Base-by-base conservation (phyloP, 352 stramenopile genomes). In the Globisporangium splendens region DNA sequence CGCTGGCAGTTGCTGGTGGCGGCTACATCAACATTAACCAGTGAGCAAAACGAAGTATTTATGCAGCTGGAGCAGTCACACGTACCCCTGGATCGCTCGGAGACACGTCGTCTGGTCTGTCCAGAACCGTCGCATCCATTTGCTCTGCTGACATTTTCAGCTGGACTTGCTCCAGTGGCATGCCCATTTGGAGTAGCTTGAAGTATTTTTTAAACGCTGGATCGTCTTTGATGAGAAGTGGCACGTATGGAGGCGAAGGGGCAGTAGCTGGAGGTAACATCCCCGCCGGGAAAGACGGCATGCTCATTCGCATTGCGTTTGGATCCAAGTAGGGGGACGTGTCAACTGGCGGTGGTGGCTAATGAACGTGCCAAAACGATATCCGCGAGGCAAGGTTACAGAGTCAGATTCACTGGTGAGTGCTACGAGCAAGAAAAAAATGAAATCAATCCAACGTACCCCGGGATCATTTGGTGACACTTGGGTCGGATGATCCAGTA, bases 131-230 rank as follows among this genome's bases (percentile, higher is more conserved):
- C 11, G 79, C 65, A 35, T 93, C 77, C 15, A 88, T 54, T 1
- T 86, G 69, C 14, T 93, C 83, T 11, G 77, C 73, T 13, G 76
- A 71, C 83, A 93, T 93, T 59, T 93, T 93, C 21, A 93, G 69
- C 65, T 91, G 86, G 39, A 90, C 85, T 54, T 95, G 83, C 38
- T 90, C 86, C 18, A 72, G 61, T 17, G 83, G 82, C 83, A 95
- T 92, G 5, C 86, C 86, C 83, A 95, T 88, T 61, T 83, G 69
- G 28, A 65, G 63, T 10, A 93, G 66, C 50, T 95, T 95, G 59
- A 95, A 93, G 55, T 89, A 93, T 55, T 95, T 95, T 21, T 75
- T 76, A 48, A 83, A 75, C 41, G 77, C 63, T 39, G 81, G 69
- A 39, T 95, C 84, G 52, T 94, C 67, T 60, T 91, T 92, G 41